Percentiles rank a stretch among this genome's conserved stretches.
Conservation (phyloP, 331 rosid species). For the Erythrophleum ivorense region DNA sequence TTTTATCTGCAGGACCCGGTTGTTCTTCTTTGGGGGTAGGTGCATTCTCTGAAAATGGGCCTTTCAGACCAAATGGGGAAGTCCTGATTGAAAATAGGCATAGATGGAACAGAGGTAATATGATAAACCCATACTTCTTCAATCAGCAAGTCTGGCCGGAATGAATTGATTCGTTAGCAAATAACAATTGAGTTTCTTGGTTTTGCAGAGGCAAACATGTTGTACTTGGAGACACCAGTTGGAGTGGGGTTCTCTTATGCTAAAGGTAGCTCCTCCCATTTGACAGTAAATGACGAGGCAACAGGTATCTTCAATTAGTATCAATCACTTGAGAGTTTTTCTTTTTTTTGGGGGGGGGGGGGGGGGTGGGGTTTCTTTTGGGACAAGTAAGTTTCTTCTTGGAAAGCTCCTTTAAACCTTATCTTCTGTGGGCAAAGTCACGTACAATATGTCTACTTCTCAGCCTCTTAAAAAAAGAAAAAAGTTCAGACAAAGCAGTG, state of each 20-base stretch:
- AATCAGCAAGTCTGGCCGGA: neutral
- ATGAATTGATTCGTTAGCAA: neutral
- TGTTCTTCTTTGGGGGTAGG: constrained; percentile 89
- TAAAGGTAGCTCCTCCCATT: constrained; percentile 54
- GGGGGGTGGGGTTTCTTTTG: neutral
- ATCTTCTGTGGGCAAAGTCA: constrained; percentile 38
- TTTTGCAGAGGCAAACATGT: constrained; percentile 71
- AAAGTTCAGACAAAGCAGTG: constrained; percentile 42
- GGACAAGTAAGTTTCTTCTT: constrained; percentile 17
- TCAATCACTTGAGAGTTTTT: constrained; percentile 28
- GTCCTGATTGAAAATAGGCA: constrained; percentile 60
- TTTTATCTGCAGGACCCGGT: constrained; percentile 66
- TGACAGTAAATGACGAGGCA: constrained; percentile 62
- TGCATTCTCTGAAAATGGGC: constrained; percentile 84
- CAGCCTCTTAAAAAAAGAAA: constrained; percentile 34
- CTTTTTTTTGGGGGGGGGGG: neutral
- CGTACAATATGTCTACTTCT: constrained; percentile 32
- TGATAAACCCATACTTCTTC: constrained; percentile 10
- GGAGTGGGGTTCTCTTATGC: constrained; percentile 93
- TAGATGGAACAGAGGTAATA: constrained; percentile 75
- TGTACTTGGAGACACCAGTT: constrained; percentile 83
- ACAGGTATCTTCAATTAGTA: constrained; percentile 56
- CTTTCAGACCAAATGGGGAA: constrained; percentile 74
- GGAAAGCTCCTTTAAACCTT: constrained; percentile 40
- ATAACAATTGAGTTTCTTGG: constrained; percentile 4